phyloP scores from a whole-genome alignment of 139 green algal genomes.

The Eudorina sp. region DNA sequence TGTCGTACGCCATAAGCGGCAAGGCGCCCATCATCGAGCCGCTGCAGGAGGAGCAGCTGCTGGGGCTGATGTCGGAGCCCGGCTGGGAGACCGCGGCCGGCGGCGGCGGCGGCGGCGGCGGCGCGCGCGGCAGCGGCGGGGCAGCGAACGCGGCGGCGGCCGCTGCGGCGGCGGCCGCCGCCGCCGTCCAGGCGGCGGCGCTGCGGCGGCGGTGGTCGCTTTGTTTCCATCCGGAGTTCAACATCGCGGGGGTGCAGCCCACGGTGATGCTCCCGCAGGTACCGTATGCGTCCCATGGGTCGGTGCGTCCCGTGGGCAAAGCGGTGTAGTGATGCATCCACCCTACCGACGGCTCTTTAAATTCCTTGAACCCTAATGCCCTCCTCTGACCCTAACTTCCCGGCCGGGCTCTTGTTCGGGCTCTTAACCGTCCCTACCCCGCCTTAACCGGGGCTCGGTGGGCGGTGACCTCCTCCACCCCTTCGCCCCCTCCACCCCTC shows the following conservation, averaged over 20 bases:
- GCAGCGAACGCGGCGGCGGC: background rate
- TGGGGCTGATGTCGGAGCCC: background rate
- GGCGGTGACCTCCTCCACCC: too few relatives aligned
- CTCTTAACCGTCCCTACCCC: too few relatives aligned
- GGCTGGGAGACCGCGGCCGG: background rate
- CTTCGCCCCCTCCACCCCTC: too few relatives aligned
- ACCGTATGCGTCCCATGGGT: too few relatives aligned
- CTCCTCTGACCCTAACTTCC: too few relatives aligned
- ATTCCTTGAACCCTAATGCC: too few relatives aligned
- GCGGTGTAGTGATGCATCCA: too few relatives aligned
- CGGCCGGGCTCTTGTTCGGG: too few relatives aligned
- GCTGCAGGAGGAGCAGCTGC: conserved; percentile 32
- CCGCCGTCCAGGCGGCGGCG: background rate
- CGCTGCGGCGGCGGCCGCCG: conserved; percentile 10
- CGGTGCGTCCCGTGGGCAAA: too few relatives aligned
- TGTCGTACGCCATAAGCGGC: conserved; percentile 42
- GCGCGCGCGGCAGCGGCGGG: background rate
- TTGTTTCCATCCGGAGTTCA: conserved; percentile 62
- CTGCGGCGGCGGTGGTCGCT: conserved; percentile 16
- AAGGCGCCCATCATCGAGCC: conserved; percentile 49
- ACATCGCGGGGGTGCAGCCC: conserved; percentile 62
- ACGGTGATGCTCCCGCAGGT: conserved; percentile 63
- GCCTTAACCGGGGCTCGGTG: too few relatives aligned
- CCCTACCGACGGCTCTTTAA: too few relatives aligned
- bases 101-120: background rate